Evolutionary conservation across 2,329 filamentous ascomycete genomes (phyloP), one percentile per base, ranked within the genome.

Genomic region (Lecanosticta acicola): DNA sequence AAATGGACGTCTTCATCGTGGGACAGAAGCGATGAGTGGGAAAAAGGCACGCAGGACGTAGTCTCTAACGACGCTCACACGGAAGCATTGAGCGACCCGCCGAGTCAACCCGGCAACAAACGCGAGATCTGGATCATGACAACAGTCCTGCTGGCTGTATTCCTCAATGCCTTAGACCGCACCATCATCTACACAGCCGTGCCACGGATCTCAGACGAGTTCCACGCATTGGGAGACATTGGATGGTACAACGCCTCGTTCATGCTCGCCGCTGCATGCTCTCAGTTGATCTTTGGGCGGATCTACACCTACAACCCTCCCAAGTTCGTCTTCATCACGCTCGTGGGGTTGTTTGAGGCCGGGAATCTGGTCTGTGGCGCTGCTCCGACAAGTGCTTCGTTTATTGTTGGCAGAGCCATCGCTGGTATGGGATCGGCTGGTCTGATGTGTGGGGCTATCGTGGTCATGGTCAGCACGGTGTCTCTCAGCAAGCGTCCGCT

Each of bases 341-440:
- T 69, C 1, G 61, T 76, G 17, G 54, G 64, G 48, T 68, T 75
- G 56, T 78, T 78, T 59, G 73, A 76, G 54, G 45, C 77, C 40
- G 75, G 75, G 14, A 29, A 11, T 29, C 68, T 76, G 13, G 49
- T 79, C 0, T 78, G 75, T 49, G 76, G 71, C 1, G 61, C 67
- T 2, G 71, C 74, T 2, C 55, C 63, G 2, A 68, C 64, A 45
- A 76, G 76, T 53, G 50, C 62, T 2, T 73, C 73, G 66, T 61
- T 80, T 33, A 74, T 80, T 35, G 66, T 67, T 2, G 77, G 76
- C 2, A 66, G 77, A 13, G 69, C 72, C 0, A 54, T 79, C 10
- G 73, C 78, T 48, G 77, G 77, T 4, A 60, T 74, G 10, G 75
- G 74, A 2, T 72, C 70, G 14, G 75, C 74, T 4, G 76, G 76